Evolutionary conservation across 192 early-diverging fungal species (phyloP).

Genomic region (Linnemannia elongata): DNA sequence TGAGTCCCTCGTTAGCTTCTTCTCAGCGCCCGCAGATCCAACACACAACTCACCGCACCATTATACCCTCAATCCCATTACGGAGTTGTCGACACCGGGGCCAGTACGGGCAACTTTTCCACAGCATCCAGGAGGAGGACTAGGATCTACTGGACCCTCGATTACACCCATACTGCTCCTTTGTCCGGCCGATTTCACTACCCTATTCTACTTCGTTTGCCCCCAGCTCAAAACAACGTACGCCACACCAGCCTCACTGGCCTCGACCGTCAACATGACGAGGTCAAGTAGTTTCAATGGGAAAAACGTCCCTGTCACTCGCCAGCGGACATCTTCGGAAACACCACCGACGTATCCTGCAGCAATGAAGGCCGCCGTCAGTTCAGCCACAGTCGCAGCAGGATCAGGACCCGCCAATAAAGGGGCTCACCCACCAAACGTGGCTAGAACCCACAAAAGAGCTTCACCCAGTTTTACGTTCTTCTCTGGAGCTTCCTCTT

Average conservation of each 20-base stretch:
- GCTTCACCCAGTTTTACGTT: slow-evolving; percentile 48
- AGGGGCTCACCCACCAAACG: slow-evolving; percentile 8
- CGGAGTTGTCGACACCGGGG: slow-evolving; percentile 28
- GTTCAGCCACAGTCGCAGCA: background rate
- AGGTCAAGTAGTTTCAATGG: slow-evolving; percentile 51
- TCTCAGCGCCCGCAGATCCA: background rate
- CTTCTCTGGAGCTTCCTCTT: slow-evolving; percentile 32
- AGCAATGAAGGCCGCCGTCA: slow-evolving; percentile 17
- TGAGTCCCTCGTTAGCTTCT: slow-evolving; percentile 20
- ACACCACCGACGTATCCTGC: slow-evolving; percentile 47
- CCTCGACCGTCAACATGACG: slow-evolving; percentile 27
- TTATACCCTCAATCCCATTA: slow-evolving; percentile 41
- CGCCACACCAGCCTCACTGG: background rate
- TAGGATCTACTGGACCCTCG: slow-evolving; percentile 7
- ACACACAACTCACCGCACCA: background rate
- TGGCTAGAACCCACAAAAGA: slow-evolving; percentile 29
- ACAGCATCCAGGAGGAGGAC: background rate
- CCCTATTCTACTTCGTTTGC: slow-evolving; percentile 56
- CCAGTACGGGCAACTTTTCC: background rate
- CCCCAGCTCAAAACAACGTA: slow-evolving; percentile 27
- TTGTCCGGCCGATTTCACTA: slow-evolving; percentile 58
- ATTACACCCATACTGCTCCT: slow-evolving; percentile 47
- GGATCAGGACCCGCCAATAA: background rate
- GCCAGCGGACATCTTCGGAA: slow-evolving; percentile 48
- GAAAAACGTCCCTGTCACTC: slow-evolving; percentile 20